Conservation (phyloP, 2,329 filamentous ascomycete species). For the Shiraia sp. region DNA sequence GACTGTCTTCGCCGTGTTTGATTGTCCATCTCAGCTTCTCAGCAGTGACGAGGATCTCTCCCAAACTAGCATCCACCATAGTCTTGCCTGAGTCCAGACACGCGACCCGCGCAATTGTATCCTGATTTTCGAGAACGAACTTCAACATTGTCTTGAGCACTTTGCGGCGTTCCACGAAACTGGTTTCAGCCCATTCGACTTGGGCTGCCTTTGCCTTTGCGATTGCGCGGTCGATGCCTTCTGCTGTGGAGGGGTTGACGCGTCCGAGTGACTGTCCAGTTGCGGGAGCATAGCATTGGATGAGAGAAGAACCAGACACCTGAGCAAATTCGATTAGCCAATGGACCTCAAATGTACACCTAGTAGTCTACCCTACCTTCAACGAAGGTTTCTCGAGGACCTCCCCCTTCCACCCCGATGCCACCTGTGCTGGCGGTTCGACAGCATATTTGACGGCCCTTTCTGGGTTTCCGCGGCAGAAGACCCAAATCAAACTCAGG, state of each 20-base stretch:
- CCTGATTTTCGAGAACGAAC: constrained; percentile 85
- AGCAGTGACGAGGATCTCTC: constrained; percentile 89
- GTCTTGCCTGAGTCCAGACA: constrained; percentile 96
- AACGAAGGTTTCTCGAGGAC: constrained; percentile 64
- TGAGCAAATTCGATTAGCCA: constrained; percentile 28
- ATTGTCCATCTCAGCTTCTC: constrained; percentile 97
- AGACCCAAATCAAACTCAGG: constrained; percentile 27
- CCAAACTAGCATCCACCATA: constrained; percentile 88
- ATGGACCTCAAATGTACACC: background rate
- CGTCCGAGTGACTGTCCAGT: constrained; percentile 82
- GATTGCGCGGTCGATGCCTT: constrained; percentile 79
- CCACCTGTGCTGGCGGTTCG: constrained; percentile 63
- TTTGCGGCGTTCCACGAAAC: constrained; percentile 74
- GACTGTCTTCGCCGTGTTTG: constrained; percentile 80
- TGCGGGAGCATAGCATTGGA: constrained; percentile 87
- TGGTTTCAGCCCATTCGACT: constrained; percentile 73
- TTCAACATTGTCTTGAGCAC: constrained; percentile 81
- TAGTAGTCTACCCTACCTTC: constrained; percentile 50
- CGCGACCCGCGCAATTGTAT: constrained; percentile 80
- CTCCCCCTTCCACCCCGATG: constrained; percentile 56
- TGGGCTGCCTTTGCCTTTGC: constrained; percentile 76
- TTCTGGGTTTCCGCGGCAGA: constrained; percentile 41
- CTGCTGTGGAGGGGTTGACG: constrained; percentile 74
- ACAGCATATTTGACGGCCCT: constrained; percentile 63
- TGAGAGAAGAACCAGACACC: constrained; percentile 65